A percentile compares a stretch with the other conserved stretches of the same genome.
These are phyloP conservation scores for Clavispora vitiphila DNA, from an alignment of 805 yeast genomes.

Conservation along the genomic window DNA sequence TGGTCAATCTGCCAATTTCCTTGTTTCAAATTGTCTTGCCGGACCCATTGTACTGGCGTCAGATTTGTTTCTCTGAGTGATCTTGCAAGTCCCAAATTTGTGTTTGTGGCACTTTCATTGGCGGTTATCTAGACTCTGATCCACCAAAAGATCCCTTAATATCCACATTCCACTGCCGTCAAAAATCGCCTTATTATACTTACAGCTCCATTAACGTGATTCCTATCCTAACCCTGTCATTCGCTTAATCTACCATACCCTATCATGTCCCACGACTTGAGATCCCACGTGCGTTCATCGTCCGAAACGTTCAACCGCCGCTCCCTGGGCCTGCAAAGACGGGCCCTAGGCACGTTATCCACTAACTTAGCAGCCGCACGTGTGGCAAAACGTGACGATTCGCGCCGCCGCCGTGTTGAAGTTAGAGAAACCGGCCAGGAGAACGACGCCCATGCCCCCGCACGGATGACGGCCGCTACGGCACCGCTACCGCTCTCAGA, in stretches of 20 bases:
- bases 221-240: constrained; percentile 1
- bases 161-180: too few relatives aligned
- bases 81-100: background rate
- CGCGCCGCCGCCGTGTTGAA: constrained; percentile 13
- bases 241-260: background rate
- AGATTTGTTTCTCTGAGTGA: background rate
- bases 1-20: background rate
- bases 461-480: constrained; percentile 5
- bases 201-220: background rate
- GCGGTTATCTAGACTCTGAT: background rate
- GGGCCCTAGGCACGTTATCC: constrained; percentile 12
- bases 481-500: constrained; percentile 9
- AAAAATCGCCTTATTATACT: too few relatives aligned
- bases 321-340: constrained; percentile 10
- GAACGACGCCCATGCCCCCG: constrained; percentile 6
- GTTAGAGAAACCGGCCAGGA: constrained; percentile 15
- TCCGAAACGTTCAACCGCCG: constrained; percentile 8
- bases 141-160: background rate
- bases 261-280: constrained; percentile 2
- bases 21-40: background rate
- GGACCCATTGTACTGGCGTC: too few relatives aligned
- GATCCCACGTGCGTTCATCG: constrained; percentile 13
- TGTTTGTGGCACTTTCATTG: background rate
- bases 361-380: constrained; percentile 15
- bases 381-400: constrained; percentile 14